Conservation (phyloP, 148 eudicot genomes). For the Diospyros kaki region DNA sequence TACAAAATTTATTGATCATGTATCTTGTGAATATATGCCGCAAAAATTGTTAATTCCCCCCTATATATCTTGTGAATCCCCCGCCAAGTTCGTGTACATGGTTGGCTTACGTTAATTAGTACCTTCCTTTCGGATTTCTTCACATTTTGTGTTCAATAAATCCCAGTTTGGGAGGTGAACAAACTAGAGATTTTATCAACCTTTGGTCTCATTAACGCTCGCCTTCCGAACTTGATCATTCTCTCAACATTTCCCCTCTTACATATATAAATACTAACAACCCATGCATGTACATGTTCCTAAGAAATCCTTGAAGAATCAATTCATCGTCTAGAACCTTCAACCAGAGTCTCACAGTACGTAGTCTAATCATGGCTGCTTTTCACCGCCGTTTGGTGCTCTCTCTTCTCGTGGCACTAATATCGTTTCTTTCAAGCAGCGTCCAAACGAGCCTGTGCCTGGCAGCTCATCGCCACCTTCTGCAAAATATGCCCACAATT, state of each 20-base stretch:
- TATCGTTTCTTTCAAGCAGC: background rate
- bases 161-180: constrained; percentile 19
- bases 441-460: background rate
- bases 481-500: constrained; percentile 1
- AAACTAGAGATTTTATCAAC: constrained; percentile 12
- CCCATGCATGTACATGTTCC: no score
- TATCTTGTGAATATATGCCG: no score
- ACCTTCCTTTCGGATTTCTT: no score
- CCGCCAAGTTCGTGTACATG: no score
- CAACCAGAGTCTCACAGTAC: background rate
- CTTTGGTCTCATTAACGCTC: constrained; percentile 10
- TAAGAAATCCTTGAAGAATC: background rate
- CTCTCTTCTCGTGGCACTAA: background rate
- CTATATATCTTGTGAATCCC: no score
- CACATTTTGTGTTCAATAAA: background rate
- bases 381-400: constrained; percentile 1
- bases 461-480: constrained; percentile 6
- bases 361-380: background rate
- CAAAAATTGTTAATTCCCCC: no score
- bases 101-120: no score
- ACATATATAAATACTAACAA: background rate
- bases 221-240: no score
- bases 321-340: background rate
- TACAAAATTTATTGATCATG: no score
- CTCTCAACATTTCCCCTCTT: background rate